phyloP scores from a whole-genome alignment of 192 early-diverging fungal species.

The Pilobolus umbonatus region DNA sequence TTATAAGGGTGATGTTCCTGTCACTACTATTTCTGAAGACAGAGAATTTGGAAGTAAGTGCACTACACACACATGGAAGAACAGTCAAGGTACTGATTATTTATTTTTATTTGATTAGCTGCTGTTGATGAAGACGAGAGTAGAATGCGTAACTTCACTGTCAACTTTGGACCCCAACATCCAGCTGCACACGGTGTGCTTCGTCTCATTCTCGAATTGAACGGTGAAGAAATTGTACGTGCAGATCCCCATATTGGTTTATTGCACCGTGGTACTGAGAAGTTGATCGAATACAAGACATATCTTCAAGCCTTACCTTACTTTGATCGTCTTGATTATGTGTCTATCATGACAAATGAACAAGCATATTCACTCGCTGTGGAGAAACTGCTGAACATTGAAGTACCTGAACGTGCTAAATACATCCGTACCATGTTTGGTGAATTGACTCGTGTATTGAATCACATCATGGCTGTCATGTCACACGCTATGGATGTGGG shows the following conservation, averaged over 20 bases:
- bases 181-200: slow-evolving; percentile 87
- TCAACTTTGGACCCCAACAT: slow-evolving; percentile 99
- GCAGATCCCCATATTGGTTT: slow-evolving; percentile 98
- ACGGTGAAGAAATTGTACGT: slow-evolving; percentile 86
- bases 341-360: slow-evolving; percentile 99
- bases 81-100: background rate
- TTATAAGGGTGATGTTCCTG: slow-evolving; percentile 2
- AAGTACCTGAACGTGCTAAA: slow-evolving; percentile 88
- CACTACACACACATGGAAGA: background rate
- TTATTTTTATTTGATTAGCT: slow-evolving; percentile 19
- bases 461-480: slow-evolving; percentile 98
- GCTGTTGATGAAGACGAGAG: slow-evolving; percentile 43
- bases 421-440: slow-evolving; percentile 97
- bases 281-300: slow-evolving; percentile 99
- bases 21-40: slow-evolving; percentile 35
- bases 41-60: slow-evolving; percentile 24
- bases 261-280: slow-evolving; percentile 97
- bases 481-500: slow-evolving; percentile 98
- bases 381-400: slow-evolving; percentile 97
- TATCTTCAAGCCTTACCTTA: slow-evolving; percentile 97
- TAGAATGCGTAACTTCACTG: slow-evolving; percentile 70
- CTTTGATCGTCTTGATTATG: slow-evolving; percentile 97
- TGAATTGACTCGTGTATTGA: slow-evolving; percentile 95
- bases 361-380: slow-evolving; percentile 96
- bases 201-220: slow-evolving; percentile 83